A percentile compares a stretch with the other conserved stretches of the same genome.
phyloP scores from a whole-genome alignment of 1,284 basidiomycete species.

The Xerocomus alliaceus region DNA sequence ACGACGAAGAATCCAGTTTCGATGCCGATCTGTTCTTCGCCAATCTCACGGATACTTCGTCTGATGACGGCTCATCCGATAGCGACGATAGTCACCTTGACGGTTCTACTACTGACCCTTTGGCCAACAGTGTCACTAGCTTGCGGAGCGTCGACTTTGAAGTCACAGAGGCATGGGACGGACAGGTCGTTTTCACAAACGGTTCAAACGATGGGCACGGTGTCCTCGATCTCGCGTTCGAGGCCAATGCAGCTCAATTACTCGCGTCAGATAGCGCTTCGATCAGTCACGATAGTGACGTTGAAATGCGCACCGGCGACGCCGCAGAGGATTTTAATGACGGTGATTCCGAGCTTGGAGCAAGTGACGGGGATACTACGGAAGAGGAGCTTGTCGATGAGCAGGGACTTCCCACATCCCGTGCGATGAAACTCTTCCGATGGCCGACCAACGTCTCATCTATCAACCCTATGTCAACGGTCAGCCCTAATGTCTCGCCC shows the following conservation, averaged over 20 bases:
- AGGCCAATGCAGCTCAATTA: slow-evolving; percentile 55
- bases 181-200: slow-evolving; percentile 72
- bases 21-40: slow-evolving; percentile 82
- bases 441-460: slow-evolving; percentile 66
- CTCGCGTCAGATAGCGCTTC: slow-evolving; percentile 49
- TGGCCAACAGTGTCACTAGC: slow-evolving; percentile 44
- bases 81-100: slow-evolving; percentile 41
- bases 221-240: slow-evolving; percentile 63
- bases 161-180: slow-evolving; percentile 73
- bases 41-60: slow-evolving; percentile 63
- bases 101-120: slow-evolving; percentile 48
- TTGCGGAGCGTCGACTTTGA: slow-evolving; percentile 57
- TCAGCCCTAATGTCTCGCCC: slow-evolving; percentile 61
- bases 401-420: slow-evolving; percentile 72
- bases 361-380: slow-evolving; percentile 65
- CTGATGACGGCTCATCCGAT: slow-evolving; percentile 47
- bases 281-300: slow-evolving; percentile 42
- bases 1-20: slow-evolving; percentile 74
- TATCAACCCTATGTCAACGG: slow-evolving; percentile 77
- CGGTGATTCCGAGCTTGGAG: slow-evolving; percentile 49
- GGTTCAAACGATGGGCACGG: slow-evolving; percentile 59
- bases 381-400: slow-evolving; percentile 81
- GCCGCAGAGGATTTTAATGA: slow-evolving; percentile 44
- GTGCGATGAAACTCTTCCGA: slow-evolving; percentile 73
- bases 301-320: slow-evolving; percentile 53